Base-by-base conservation (phyloP, 345 rosid species). In the Abelmoschus esculentus region DNA sequence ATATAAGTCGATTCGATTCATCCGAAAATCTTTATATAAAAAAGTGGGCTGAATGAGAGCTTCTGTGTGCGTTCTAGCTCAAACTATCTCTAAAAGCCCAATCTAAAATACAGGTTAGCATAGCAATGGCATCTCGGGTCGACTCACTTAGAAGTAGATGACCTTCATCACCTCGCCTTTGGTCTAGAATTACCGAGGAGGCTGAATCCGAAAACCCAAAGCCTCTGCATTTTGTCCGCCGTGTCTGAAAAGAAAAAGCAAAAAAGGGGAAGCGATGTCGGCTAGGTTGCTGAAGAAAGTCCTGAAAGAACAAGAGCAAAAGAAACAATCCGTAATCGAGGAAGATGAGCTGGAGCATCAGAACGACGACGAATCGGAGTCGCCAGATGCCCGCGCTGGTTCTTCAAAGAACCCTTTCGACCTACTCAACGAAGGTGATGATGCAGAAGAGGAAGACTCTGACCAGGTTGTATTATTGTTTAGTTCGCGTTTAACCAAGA, bases 201-300 rank as follows among this genome's bases (percentile, higher is more conserved):
- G 56, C 14, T 47, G 56, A 47, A 66, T 46, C 70, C 57, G 70
- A 31, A 66, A 29, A 66, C 70, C 44, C 70, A 66, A 49, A 66
- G n/a, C 15, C 70, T 66, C 40, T 47, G 70, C 22, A 46, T 1
- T 66, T 66, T 15, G 2, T 55, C 15, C 2, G 56, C n/a, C 26
- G 26, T 22, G 26, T 22, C 26, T 22, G 13, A 47, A 14, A 47
- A 47, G 6, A 7, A 38, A 17, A 7, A 22, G 26, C 26, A 53
- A 53, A 49, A 6, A 18, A 18, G 0, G 17, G 9, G 10, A 57
- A 28, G 6, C 70, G 31, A 92, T 90, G 98, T 92, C 96, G 58
- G 87, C 77, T 72, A 83, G 98, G 72, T 78, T 86, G 72, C 63
- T 92, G 78, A 88, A 87, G 89, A 90, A 86, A 78, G 84, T 87